Conservation (phyloP, 164 flowering plant species). For the Sextonia rubra region DNA sequence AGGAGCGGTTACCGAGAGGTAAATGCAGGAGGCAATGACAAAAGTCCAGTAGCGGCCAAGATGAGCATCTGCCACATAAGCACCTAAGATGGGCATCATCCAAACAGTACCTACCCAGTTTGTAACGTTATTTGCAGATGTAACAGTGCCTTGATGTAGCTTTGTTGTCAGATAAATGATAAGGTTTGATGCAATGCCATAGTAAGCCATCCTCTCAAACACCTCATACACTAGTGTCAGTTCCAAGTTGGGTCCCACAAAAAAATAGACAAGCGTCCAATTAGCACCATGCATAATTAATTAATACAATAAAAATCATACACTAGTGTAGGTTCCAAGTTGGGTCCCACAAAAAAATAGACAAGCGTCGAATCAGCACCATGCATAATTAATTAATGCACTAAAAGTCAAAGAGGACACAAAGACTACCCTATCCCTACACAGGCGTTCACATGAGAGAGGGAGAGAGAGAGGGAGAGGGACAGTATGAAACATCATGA, state of each 20-base stretch:
- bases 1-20: constrained; percentile 15
- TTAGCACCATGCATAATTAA: not conserved
- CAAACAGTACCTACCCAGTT: constrained; percentile 31
- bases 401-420: not conserved
- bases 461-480: too few species aligned
- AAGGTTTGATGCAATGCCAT: constrained; percentile 28
- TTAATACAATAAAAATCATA: constrained; percentile 10
- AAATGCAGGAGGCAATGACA: constrained; percentile 21
- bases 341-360: too few species aligned
- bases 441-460: too few species aligned
- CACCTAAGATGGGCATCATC: constrained; percentile 29
- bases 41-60: constrained; percentile 30
- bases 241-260: not conserved
- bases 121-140: constrained; percentile 28
- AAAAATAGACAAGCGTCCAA: not conserved
- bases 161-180: constrained; percentile 24
- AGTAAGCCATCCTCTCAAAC: constrained; percentile 33
- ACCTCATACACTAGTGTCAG: constrained; percentile 23
- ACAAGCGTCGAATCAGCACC: not conserved
- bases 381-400: not conserved
- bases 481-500: too few species aligned
- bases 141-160: constrained; percentile 30
- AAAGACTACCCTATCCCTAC: too few species aligned
- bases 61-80: constrained; percentile 26
- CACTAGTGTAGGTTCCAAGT: constrained; percentile 5